Conservation (phyloP, 164 flowering plant genomes). For the Vitis rotundifolia region DNA sequence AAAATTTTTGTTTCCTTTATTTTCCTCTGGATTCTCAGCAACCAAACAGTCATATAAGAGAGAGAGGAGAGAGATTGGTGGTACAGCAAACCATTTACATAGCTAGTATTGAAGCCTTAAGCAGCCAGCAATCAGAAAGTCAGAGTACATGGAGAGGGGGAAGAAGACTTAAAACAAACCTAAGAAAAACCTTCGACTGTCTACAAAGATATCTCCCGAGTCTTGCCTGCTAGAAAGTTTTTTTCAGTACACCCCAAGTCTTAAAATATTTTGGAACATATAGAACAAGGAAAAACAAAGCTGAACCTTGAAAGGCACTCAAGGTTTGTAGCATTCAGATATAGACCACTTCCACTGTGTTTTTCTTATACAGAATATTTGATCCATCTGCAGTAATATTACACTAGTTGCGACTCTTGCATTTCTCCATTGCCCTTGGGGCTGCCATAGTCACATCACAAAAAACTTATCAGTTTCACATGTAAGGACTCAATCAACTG, state of each 20-base stretch:
- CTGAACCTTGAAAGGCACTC: neutral
- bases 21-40: neutral
- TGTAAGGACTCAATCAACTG: too few relatives aligned
- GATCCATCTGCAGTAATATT: conserved; percentile 2
- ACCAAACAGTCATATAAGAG: neutral
- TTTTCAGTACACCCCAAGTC: neutral
- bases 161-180: conserved; percentile 7
- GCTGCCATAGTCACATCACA: conserved; percentile 40
- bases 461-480: neutral
- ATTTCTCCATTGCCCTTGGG: conserved; percentile 72
- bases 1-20: neutral
- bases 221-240: conserved; percentile 8
- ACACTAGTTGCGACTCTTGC: conserved; percentile 51
- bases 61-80: neutral
- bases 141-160: conserved; percentile 16
- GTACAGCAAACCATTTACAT: conserved; percentile 36
- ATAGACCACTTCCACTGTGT: neutral
- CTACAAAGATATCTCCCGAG: neutral
- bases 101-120: conserved; percentile 14
- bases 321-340: neutral
- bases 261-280: conserved; percentile 2
- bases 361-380: neutral
- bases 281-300: neutral
- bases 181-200: conserved; percentile 13
- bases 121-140: conserved; percentile 24